Evolutionary conservation across 108 stramenopile genomes (phyloP).

Genomic region (Nitzschia putrida): DNA sequence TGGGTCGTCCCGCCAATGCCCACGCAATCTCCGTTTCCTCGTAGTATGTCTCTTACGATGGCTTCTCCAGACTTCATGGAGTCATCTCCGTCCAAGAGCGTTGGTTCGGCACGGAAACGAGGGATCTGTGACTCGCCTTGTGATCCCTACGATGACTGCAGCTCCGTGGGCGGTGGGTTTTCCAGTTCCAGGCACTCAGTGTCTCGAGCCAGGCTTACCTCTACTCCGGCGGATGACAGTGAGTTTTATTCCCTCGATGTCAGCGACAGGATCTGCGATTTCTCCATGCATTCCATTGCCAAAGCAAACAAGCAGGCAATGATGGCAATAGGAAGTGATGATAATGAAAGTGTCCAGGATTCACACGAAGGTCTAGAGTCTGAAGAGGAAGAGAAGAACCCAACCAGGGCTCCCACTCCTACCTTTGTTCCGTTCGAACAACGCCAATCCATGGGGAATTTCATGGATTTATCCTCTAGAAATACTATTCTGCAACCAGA

Average conservation of each 20-base stretch:
- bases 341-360: conserved; percentile 11
- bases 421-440: conserved; percentile 23
- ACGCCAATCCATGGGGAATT: not conserved
- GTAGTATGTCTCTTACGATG: conserved; percentile 1
- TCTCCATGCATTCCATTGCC: not conserved
- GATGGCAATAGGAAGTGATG: conserved; percentile 23
- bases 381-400: not conserved
- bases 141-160: conserved; percentile 13
- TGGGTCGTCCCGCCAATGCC: conserved; percentile 19
- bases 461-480: not conserved
- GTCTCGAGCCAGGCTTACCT: not conserved
- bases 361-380: conserved; percentile 11
- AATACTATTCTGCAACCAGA: not conserved
- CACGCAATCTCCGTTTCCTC: not conserved
- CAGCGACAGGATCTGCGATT: not conserved
- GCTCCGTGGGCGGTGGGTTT: conserved; percentile 2
- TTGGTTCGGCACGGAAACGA: conserved; percentile 30
- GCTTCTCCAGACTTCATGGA: conserved; percentile 5
- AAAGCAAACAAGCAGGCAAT: conserved; percentile 3
- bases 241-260: not conserved
- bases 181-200: conserved; percentile 7
- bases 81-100: conserved; percentile 23
- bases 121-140: conserved; percentile 30
- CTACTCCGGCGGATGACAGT: not conserved
- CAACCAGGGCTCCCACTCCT: not conserved